phyloP scores from a whole-genome alignment of 2,329 filamentous ascomycete species.

The Hypocrella siamensis region DNA sequence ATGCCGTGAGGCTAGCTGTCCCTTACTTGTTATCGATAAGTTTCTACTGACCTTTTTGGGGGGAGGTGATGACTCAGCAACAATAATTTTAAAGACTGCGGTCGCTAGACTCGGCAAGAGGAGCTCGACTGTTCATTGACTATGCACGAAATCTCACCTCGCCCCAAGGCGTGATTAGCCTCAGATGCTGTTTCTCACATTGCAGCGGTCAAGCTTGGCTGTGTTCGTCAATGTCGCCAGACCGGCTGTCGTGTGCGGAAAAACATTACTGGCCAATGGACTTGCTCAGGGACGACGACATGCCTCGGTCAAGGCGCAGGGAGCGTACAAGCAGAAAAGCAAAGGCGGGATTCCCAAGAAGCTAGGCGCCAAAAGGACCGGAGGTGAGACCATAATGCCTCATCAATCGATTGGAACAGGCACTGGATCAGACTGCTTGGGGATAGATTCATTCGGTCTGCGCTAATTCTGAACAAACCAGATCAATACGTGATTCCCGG shows the following conservation, averaged over 20 bases:
- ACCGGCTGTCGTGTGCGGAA: slow-evolving; percentile 1
- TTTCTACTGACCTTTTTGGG: background rate
- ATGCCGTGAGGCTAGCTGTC: slow-evolving; percentile 5
- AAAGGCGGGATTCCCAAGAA: slow-evolving; percentile 58
- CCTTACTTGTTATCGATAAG: slow-evolving; percentile 9
- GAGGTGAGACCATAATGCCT: slow-evolving; percentile 39
- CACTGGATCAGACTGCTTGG: too few relatives aligned
- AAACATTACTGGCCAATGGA: slow-evolving; percentile 19
- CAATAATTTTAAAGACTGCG: slow-evolving; percentile 1
- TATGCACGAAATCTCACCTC: too few relatives aligned
- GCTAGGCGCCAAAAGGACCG: slow-evolving; percentile 83
- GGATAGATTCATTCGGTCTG: too few relatives aligned
- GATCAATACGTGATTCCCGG: slow-evolving; percentile 88
- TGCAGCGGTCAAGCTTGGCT: slow-evolving; percentile 29
- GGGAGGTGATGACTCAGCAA: slow-evolving; percentile 1
- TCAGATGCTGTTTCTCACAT: slow-evolving; percentile 28
- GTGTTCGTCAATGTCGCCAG: slow-evolving; percentile 11
- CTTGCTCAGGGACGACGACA: slow-evolving; percentile 34
- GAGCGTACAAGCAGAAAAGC: slow-evolving; percentile 48
- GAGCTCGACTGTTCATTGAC: too few relatives aligned
- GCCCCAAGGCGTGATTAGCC: background rate
- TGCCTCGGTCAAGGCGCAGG: slow-evolving; percentile 48
- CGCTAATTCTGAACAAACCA: too few relatives aligned
- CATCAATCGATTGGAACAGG: too few relatives aligned
- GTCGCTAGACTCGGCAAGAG: too few relatives aligned